Evolutionary conservation across 2,329 filamentous ascomycete genomes (phyloP), one percentile per base, ranked within the genome.

Genomic region (Alternaria sp.): DNA sequence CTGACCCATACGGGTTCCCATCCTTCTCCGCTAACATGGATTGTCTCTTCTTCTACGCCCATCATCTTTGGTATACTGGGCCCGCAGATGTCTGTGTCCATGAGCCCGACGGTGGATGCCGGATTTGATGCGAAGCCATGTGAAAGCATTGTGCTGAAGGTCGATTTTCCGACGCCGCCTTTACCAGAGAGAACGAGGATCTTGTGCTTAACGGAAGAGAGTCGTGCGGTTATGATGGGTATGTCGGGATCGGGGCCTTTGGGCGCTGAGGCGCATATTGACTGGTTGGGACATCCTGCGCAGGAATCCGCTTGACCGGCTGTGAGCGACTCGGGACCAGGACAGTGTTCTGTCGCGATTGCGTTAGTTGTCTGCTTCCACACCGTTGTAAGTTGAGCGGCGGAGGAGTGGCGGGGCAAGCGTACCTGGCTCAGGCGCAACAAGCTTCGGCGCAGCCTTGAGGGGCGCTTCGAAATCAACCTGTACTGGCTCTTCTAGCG

Each of bases 61-160:
- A 99, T 93, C 94, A 99, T 98, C 81, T 97, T 97, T 21, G 95
- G 95, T 71, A 99, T 97, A 64, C 88, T 92, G 0, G 95, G 95
- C 0, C 95, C 95, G 79, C 93, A 97, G 62, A 99, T 97, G 78
- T 99, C 95, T 6, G 95, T 96, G 79, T 99, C 95, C 92, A 98
- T 97, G 69, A 99, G 89, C 21, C 94, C 95, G 28, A 99, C 91
- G 1, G 87, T 92, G 56, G 83, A 89, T 44, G 89, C 86, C 0
- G 89, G 87, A 76, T 96, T 92, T 13, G 87, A 86, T 1, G 95
- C 92, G 70, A 99, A 96, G 1, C 91, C 93, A 75, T 97, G 92
- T 2, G 91, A 90, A 17, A 98, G 86, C 70, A 98, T 86, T 2
- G 88, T 90, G 3, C 91, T 94, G 74, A 98, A 96, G 0, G 95